Evolutionary conservation across 805 yeast species (phyloP), one percentile per base, ranked within the genome.

Genomic region (Candida anglica): DNA sequence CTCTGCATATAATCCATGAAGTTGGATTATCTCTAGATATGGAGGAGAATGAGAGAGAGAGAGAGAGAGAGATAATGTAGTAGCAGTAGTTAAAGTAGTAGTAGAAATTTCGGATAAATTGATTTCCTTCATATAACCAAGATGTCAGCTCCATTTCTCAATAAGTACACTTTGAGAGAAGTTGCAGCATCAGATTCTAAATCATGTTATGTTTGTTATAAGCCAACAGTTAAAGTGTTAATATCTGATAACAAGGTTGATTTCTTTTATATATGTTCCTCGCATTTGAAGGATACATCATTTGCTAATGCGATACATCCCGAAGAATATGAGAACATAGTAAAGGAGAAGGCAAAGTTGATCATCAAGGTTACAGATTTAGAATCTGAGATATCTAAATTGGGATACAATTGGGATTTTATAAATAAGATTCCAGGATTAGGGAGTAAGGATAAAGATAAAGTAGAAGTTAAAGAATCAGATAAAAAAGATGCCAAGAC

Each of bases 181-280:
- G 81, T 71, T 9, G 65, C 74, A 1, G 59, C 52, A 1, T 36
- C 47, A 3, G 71, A 67, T 35, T 34, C 67, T 17, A 69, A 61
- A 41, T 50, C 81, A 2, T 77, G 83, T 47, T 41, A 39, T 15
- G 50, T 75, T 10, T 77, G 83, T 55, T 75, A 56, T 51, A 74
- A 73, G 41, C 69, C 77, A 1, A 53, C 77, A 0, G 31, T 53
- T 5, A 45, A 66, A 0, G 81, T 76, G 9, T 47, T 77, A 20
- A 51, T 77, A 6, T 55, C 75, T 2, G 59, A 61, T 18, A 68
- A 63, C 37, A 69, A 68, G 28, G 56, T 49, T 3, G 82, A 76
- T 47, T 75, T 73, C 59, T 72, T 77, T 46, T 75, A 74, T 44
- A 56, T 69, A 3, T 77, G 82, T 48, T 54, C 55, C 5, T 33